phyloP scores from a whole-genome alignment of 148 eudicot genomes.

The Silene uniflora region DNA sequence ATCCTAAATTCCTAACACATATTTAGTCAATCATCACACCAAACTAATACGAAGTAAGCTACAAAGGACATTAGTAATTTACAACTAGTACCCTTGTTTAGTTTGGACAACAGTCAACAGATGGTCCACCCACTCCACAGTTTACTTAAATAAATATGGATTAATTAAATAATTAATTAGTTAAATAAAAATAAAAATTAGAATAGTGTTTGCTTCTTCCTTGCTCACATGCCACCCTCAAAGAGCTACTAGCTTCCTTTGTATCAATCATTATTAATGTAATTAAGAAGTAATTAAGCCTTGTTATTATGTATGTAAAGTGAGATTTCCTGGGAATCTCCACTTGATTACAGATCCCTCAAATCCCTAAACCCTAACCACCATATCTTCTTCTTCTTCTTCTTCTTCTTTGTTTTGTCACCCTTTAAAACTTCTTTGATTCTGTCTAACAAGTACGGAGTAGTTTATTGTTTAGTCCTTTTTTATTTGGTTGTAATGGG shows the following conservation, averaged over 20 bases:
- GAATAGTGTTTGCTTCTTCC: background rate
- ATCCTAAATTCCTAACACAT: background rate
- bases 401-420: background rate
- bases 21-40: conserved; percentile 17
- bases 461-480: too few species aligned
- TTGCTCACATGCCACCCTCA: conserved; percentile 16
- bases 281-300: background rate
- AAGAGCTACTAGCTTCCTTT: background rate
- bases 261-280: background rate
- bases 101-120: conserved; percentile 18
- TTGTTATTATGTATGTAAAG: conserved; percentile 1
- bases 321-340: conserved; percentile 24
- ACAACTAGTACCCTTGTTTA: background rate
- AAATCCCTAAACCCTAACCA: conserved; percentile 33
- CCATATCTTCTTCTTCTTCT: conserved; percentile 29
- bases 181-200: background rate
- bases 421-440: background rate
- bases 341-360: conserved; percentile 20
- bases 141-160: background rate
- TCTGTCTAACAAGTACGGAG: too few species aligned
- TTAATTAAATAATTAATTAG: background rate
- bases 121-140: conserved; percentile 18
- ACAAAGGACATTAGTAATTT: background rate
- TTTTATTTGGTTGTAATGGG: too few species aligned
- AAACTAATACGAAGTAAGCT: background rate